phyloP scores from a whole-genome alignment of 2,329 filamentous ascomycete species.

The Aureobasidium namibiae region DNA sequence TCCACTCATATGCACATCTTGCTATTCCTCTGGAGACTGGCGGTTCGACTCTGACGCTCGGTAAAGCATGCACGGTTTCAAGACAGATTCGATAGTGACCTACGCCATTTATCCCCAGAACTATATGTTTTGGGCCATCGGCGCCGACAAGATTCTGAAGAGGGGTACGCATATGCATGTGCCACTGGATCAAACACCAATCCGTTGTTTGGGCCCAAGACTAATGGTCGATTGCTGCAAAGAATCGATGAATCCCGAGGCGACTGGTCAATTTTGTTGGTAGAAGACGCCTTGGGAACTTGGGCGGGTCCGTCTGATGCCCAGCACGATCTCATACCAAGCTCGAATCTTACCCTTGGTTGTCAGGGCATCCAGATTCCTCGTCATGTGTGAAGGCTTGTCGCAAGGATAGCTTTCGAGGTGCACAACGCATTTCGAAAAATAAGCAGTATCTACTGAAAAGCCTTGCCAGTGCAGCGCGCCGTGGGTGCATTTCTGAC shows the following conservation, averaged over 20 bases:
- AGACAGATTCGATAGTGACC: not conserved
- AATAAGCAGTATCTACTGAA: not conserved
- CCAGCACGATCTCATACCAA: not conserved
- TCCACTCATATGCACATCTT: not conserved
- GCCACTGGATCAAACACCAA: not conserved
- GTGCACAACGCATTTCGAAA: not conserved
- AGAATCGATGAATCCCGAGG: not conserved
- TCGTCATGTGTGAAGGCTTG: not conserved
- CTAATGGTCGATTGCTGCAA: not conserved
- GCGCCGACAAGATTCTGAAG: not conserved
- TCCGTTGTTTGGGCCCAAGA: not conserved
- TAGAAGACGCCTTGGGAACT: not conserved
- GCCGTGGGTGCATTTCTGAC: not conserved
- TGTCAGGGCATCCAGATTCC: too few relatives aligned
- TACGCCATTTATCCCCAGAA: not conserved
- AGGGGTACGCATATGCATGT: constrained; percentile 12
- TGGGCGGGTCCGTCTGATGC: not conserved
- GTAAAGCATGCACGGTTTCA: not conserved
- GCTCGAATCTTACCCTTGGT: not conserved
- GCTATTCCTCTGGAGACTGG: not conserved
- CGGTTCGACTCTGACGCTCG: constrained; percentile 5
- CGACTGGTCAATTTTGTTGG: not conserved
- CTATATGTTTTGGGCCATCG: not conserved
- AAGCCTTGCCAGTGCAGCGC: not conserved
- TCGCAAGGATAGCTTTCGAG: not conserved